phyloP scores from a whole-genome alignment of 495 filamentous ascomycete genomes.

The Penicillium simplicissimum region DNA sequence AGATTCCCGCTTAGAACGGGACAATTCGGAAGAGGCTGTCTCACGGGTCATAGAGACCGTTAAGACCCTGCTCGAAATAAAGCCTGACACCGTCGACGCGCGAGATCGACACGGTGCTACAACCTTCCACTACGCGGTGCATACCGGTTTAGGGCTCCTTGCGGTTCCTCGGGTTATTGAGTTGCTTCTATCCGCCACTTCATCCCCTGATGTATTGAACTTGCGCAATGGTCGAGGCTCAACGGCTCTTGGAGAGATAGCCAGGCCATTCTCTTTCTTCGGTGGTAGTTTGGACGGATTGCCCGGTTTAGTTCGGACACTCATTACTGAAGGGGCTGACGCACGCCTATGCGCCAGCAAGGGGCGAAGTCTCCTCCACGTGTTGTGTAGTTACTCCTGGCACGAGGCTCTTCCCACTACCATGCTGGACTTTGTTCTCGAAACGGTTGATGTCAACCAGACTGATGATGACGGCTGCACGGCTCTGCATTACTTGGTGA shows the following conservation, averaged over 20 bases:
- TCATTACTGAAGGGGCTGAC: not conserved
- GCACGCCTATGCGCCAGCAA: not conserved
- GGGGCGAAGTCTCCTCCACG: not conserved
- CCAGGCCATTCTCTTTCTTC: not conserved
- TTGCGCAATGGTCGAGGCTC: not conserved
- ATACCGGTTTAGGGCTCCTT: not conserved
- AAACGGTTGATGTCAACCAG: slow-evolving; percentile 11
- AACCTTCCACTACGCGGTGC: not conserved
- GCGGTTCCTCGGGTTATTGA: not conserved
- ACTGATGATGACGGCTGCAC: slow-evolving; percentile 12
- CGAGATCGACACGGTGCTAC: not conserved
- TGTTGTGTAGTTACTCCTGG: not conserved
- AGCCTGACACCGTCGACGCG: not conserved
- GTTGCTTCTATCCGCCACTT: not conserved
- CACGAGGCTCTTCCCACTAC: slow-evolving; percentile 10
- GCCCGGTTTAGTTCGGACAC: not conserved
- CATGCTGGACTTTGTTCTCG: slow-evolving; percentile 12
- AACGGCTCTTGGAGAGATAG: not conserved
- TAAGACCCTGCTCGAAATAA: not conserved
- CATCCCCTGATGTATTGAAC: not conserved
- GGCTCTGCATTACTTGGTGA: slow-evolving; percentile 18
- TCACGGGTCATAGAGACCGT: not conserved
- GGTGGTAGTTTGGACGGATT: not conserved
- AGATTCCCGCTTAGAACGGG: not conserved
- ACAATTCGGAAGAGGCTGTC: not conserved